Conservation (phyloP, 2,329 filamentous ascomycete species). For the Alternaria rosae region DNA sequence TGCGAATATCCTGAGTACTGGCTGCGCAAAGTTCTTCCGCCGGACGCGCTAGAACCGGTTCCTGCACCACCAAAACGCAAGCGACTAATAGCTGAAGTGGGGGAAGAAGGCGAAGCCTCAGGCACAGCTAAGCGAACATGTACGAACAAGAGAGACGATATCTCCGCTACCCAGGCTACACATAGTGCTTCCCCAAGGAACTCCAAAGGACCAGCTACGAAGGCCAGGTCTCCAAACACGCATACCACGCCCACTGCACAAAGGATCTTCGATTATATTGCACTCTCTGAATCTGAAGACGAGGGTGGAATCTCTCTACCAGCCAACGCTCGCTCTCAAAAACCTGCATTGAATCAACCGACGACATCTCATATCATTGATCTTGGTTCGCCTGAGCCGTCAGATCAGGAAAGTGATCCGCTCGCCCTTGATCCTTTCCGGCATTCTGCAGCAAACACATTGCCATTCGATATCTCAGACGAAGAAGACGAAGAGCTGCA, state of each 20-base stretch:
- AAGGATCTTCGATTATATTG: constrained; percentile 2
- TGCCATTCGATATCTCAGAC: not conserved
- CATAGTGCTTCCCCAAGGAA: not conserved
- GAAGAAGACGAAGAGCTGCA: constrained; percentile 14
- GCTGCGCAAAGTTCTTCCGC: constrained; percentile 40
- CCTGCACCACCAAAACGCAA: constrained; percentile 22
- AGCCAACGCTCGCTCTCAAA: not conserved
- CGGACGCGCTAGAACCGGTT: constrained; percentile 28
- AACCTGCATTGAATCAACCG: not conserved
- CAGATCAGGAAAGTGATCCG: not conserved
- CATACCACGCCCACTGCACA: not conserved
- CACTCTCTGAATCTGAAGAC: constrained; percentile 22
- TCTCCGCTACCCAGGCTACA: not conserved
- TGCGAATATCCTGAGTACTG: constrained; percentile 48
- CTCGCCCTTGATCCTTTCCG: not conserved
- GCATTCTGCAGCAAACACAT: not conserved
- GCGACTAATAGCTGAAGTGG: constrained; percentile 1
- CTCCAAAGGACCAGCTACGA: not conserved
- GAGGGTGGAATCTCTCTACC: not conserved
- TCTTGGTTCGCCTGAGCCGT: not conserved
- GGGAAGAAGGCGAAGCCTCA: not conserved
- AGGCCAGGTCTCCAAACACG: not conserved
- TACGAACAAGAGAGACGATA: not conserved
- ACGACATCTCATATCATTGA: not conserved
- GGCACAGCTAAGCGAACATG: constrained; percentile 8